Base-by-base conservation (phyloP, 2,329 filamentous ascomycete species). In the Passalora sequoiae region DNA sequence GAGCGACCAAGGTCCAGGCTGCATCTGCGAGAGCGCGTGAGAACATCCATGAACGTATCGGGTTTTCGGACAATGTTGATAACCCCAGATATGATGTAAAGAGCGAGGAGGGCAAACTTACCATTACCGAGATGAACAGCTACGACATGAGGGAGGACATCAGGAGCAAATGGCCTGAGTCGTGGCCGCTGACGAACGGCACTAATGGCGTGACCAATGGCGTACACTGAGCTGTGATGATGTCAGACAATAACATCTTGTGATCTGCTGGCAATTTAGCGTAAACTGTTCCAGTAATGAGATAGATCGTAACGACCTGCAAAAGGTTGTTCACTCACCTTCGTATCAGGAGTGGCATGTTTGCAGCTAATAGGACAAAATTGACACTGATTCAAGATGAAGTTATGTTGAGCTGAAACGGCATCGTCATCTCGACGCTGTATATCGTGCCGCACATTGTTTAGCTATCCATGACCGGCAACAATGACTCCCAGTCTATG, bases 111-210 rank as follows among this genome's bases (percentile, higher is more conserved):
- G 71, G 76, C 35, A 80, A 81, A 49, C 57, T 84, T 22, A 84
- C 81, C 0, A 83, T 84, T 38, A 78, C 83, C 50, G 80, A 84
- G 60, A 83, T 84, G 79, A 84, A 84, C 47, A 68, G 69, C 69
- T 78, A 66, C 67, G 74, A 55, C 29, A 55, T 55, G 52, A 30
- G 50, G 5, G 50, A 46, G 33, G 52, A 55, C 24, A 40, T 55
- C 19, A 44, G 41, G 39, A 51, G 43, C 8, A 53, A 60, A 47
- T 54, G 49, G 49, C 48, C 48, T 6, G 19, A 38, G 22, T 33
- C 17, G 15, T 53, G 50, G 50, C 44, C 51, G n/a, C 9, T 13
- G 25, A 24, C 36, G 10, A 40, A 43, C 22, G 41, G 40, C 4
- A 27, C 12, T 21, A 40, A 47, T 27, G 40, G 29, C 31, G 29